Evolutionary conservation across 176 grass and related monocot genomes (phyloP).

Genomic region (Musa troglodytarum): DNA sequence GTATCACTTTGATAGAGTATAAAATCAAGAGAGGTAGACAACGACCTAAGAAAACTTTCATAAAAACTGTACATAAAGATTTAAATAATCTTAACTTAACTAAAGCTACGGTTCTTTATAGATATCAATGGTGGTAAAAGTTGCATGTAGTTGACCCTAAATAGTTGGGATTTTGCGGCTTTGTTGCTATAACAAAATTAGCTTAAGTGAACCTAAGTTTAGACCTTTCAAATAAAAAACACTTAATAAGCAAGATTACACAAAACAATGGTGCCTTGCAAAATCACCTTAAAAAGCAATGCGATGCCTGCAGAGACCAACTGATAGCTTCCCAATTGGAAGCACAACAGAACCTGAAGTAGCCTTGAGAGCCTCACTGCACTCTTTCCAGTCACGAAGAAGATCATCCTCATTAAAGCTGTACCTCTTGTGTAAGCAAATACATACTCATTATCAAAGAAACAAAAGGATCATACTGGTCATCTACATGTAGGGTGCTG

Average conservation of each 20-base stretch:
- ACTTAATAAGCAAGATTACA: not conserved
- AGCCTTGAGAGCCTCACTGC: constrained; percentile 41
- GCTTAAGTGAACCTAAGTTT: not conserved
- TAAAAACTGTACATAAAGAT: too few species aligned
- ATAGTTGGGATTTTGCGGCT: too few species aligned
- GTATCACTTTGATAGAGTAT: too few species aligned
- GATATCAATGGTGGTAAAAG: too few species aligned
- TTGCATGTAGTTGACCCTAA: too few species aligned
- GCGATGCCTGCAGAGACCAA: constrained; percentile 64
- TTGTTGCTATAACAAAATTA: not conserved
- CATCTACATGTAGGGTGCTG: not conserved
- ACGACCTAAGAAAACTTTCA: too few species aligned
- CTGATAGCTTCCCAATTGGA: constrained; percentile 63
- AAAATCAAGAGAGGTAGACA: too few species aligned
- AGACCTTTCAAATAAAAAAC: not conserved
- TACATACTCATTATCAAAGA: not conserved
- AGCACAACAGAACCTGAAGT: constrained; percentile 54
- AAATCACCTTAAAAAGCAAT: constrained; percentile 65
- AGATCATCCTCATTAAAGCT: constrained; percentile 45
- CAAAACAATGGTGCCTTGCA: not conserved
- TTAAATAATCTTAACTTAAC: too few species aligned
- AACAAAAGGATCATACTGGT: not conserved
- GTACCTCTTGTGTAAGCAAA: constrained; percentile 44
- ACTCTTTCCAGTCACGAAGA: constrained; percentile 42
- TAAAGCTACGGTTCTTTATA: too few species aligned